phyloP scores from a whole-genome alignment of 1,139 yeast genomes.

The Taphrina populina region DNA sequence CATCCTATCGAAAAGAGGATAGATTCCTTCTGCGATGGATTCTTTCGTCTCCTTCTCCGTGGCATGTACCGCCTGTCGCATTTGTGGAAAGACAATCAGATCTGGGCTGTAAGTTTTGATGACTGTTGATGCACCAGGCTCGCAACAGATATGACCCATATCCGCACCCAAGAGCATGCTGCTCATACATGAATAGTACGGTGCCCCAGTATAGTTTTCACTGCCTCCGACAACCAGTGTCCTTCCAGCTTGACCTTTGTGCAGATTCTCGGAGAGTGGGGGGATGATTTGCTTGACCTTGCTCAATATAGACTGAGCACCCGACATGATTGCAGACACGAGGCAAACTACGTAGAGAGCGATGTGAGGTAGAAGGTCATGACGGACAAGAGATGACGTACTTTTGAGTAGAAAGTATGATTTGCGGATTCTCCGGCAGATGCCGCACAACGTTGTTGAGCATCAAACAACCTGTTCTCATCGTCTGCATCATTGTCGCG shows the following conservation, averaged over 20 bases:
- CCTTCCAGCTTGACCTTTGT: conserved; percentile 93
- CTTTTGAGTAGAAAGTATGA: too few species aligned
- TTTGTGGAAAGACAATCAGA: conserved; percentile 92
- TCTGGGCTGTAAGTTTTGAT: conserved; percentile 90
- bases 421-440: too few species aligned
- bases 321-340: too few species aligned
- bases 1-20: conserved; percentile 58
- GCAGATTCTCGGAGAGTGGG: conserved; percentile 47
- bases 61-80: conserved; percentile 46
- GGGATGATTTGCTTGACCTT: conserved; percentile 31
- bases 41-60: conserved; percentile 27
- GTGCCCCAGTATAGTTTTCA: conserved; percentile 96
- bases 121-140: conserved; percentile 68
- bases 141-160: conserved; percentile 83
- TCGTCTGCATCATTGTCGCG: too few species aligned
- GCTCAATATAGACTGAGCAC: conserved; percentile 4
- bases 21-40: conserved; percentile 59
- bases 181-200: conserved; percentile 61
- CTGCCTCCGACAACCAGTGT: conserved; percentile 89
- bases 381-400: too few species aligned
- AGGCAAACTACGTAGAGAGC: too few species aligned
- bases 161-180: conserved; percentile 70
- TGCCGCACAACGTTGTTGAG: too few species aligned
- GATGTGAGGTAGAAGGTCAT: too few species aligned
- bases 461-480: too few species aligned